Evolutionary conservation across 805 yeast species (phyloP), one percentile per base, ranked within the genome.

Genomic region (Nakazawaea molendinolei): DNA sequence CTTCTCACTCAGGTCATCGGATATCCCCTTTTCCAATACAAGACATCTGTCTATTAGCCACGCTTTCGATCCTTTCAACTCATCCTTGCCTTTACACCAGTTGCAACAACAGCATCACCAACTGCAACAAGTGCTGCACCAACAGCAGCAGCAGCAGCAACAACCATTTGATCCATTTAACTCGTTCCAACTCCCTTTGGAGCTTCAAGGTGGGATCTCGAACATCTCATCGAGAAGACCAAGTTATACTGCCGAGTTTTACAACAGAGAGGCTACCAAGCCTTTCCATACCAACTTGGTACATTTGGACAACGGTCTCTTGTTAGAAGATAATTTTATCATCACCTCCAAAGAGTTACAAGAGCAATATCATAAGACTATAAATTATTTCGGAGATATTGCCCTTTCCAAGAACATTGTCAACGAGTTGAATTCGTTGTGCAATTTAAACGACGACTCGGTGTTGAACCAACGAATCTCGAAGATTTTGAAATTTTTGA

Each of bases 221-320:
- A 74, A 63, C 38, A 75, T 78, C 28, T 69, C 73, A 17, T 73
- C 82, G 8, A 67, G 92, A 56, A 69, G 92, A 56, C 86, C 89
- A 10, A 72, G 81, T 36, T 81, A 76, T 51, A 77, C 86, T 9
- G 84, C 87, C 2, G 90, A 79, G 49, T 63, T 74, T 40, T 71
- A 77, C 18, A 57, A 72, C 52, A 41, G 48, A 23, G 28, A 34
- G 23, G 12, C 16, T 19, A 34, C 5, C 14, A 24, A 20, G 23
- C 20, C 34, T 19, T 14, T 36, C 22, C 23, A 38, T 33, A 20
- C 23, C 16, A 31, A 20, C 28, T 39, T 23, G 25, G 36, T 47
- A 41, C 33, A 61, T 59, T 53, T 79, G 36, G 87, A 81, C 30
- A 78, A 79, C 50, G 87, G 87, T 0, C 57, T 80, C 25, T 47